Base-by-base conservation (phyloP, 306 rosid genomes). In the Canavalia gladiata region DNA sequence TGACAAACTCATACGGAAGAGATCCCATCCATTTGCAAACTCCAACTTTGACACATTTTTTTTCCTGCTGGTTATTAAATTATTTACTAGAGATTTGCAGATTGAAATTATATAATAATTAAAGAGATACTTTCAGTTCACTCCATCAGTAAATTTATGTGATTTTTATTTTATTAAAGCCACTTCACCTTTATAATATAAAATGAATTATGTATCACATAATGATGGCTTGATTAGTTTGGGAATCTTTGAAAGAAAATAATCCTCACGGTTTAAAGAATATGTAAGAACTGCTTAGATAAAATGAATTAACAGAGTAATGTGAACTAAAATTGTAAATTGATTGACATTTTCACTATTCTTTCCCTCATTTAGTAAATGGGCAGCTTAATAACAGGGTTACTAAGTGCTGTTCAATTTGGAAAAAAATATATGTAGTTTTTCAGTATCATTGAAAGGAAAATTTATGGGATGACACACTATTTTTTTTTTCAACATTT, bases 1-100 rank as follows among this genome's bases (percentile, higher is more conserved):
- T 84, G 86, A 83, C 87, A 87, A 63, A 84, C 90, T 54, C 91
- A 83, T 88, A 87, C 86, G 92, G 83, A 76, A 76, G 75, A 79
- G 92, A 90, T 89, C 89, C 86, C 89, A 83, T 84, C 86, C 60
- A 43, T 43, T 64, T 69, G 45, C 74, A 60, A 57, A 47, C 75
- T 85, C 84, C 89, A 86, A 89, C 84, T 85, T 79, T 74, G 42
- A 54, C 79, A 35, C 72, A 64, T 50, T 81, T 18, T 39, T 11
- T 29, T 45, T 5, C 25, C 4, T 3, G 54, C 25, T 65, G 55
- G 54, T 47, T 76, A 52, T 51, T 41, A n/a, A 62, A 30, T n/a
- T 11, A 25, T 8, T 29, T 60, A 34, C 74, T 50, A 31, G 76
- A 78, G 50, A 60, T 13, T 70, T 82, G 58, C 78, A 56, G 43